Conservation (phyloP, 1,284 basidiomycete species). For the Ustilago crameri region DNA sequence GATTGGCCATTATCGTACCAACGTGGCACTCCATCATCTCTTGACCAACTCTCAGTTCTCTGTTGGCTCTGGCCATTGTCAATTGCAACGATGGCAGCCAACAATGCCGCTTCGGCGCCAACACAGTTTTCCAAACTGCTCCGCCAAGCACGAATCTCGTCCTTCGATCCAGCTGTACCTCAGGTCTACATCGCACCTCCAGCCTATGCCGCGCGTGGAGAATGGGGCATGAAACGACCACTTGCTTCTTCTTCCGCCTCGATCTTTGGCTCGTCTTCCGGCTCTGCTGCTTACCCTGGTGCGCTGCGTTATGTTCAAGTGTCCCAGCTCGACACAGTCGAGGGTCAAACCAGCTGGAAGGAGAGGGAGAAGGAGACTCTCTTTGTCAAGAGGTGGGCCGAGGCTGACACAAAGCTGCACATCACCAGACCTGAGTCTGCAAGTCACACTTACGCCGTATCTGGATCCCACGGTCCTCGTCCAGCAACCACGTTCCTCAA, state of each 20-base stretch:
- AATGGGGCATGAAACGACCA: conserved; percentile 63
- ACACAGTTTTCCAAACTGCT: conserved; percentile 57
- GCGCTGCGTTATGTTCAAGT: conserved; percentile 58
- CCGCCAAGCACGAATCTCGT: conserved; percentile 52
- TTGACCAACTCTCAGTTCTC: not conserved
- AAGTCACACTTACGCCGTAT: conserved; percentile 14
- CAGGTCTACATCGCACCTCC: conserved; percentile 63
- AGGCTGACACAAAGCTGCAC: conserved; percentile 54
- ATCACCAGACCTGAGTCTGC: conserved; percentile 22
- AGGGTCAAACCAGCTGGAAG: conserved; percentile 60
- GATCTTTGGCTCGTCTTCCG: conserved; percentile 51
- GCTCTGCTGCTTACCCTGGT: conserved; percentile 45
- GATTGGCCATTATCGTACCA: not conserved
- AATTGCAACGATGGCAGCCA: conserved; percentile 21
- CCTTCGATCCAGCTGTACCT: conserved; percentile 54
- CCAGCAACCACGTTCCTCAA: conserved; percentile 41
- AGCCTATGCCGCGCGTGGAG: conserved; percentile 59
- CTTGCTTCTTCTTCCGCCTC: conserved; percentile 51
- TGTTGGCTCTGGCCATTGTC: not conserved
- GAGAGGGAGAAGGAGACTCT: conserved; percentile 58
- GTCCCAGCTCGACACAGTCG: conserved; percentile 47
- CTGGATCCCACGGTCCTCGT: conserved; percentile 35
- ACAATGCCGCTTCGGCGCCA: conserved; percentile 36
- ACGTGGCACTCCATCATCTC: too few species aligned
- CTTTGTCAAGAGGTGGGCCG: conserved; percentile 56